Evolutionary conservation across 176 grass and related monocot genomes (phyloP).

Genomic region (Oryza glumipatula): DNA sequence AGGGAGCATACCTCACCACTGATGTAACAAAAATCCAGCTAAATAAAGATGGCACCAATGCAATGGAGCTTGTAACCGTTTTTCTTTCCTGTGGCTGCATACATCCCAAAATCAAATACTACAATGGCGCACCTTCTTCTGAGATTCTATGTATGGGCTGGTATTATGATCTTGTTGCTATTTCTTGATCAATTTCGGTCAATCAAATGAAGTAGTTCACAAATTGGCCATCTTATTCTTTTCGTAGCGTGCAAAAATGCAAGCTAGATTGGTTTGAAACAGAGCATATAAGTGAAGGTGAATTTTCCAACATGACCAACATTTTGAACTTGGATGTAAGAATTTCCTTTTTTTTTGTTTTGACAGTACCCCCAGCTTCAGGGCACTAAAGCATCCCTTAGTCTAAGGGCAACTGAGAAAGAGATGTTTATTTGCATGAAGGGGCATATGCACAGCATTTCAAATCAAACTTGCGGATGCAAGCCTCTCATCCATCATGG

Average conservation of each 20-base stretch:
- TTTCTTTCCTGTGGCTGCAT: slow-evolving; percentile 23
- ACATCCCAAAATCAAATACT: slow-evolving; percentile 32
- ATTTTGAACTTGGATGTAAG: background rate
- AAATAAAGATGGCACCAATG: slow-evolving; percentile 15
- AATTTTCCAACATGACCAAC: slow-evolving; percentile 27
- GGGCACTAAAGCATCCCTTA: slow-evolving; percentile 40
- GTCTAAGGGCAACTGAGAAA: slow-evolving; percentile 51
- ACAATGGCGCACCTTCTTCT: slow-evolving; percentile 25
- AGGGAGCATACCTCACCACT: slow-evolving; percentile 5
- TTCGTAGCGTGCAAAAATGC: background rate
- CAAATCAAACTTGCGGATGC: background rate
- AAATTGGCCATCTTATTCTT: slow-evolving; percentile 25
- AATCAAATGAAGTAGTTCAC: slow-evolving; percentile 8
- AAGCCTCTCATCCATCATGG: slow-evolving; percentile 31
- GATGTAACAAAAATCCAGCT: slow-evolving; percentile 12
- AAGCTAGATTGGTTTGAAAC: slow-evolving; percentile 33
- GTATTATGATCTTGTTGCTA: slow-evolving; percentile 7
- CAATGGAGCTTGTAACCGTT: background rate
- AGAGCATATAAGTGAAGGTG: slow-evolving; percentile 25
- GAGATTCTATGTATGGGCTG: background rate
- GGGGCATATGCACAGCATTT: background rate
- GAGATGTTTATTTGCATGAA: slow-evolving; percentile 35
- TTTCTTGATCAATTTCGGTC: background rate
- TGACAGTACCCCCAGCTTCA: slow-evolving; percentile 48
- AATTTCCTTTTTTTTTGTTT: slow-evolving; percentile 24